Percentiles rank a stretch among this genome's conserved stretches.
phyloP scores from a whole-genome alignment of 495 filamentous ascomycete genomes.

The Penicillium subrubescens region DNA sequence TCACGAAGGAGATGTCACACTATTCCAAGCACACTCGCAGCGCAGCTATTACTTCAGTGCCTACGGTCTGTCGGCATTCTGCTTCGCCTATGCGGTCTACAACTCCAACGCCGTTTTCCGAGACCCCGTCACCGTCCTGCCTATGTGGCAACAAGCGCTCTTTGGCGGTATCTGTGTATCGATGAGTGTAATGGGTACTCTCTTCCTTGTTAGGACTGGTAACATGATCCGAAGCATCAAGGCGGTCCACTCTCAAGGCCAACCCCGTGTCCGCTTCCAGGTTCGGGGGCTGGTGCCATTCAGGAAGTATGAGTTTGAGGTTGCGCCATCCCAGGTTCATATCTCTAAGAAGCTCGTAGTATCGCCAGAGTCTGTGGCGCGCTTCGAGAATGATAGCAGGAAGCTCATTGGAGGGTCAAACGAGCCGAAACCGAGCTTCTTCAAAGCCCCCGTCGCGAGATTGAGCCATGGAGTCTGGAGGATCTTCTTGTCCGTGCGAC shows the following conservation, averaged over 20 bases:
- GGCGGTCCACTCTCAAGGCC: conserved; percentile 35
- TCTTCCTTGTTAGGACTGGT: conserved; percentile 41
- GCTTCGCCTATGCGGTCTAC: conserved; percentile 57
- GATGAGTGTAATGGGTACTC: conserved; percentile 47
- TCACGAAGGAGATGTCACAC: conserved; percentile 41
- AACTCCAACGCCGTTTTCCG: conserved; percentile 51
- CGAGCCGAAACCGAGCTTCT: conserved; percentile 28
- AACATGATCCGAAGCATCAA: conserved; percentile 39
- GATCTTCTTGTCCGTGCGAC: conserved; percentile 42
- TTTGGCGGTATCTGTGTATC: conserved; percentile 45
- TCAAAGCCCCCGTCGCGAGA: conserved; percentile 42
- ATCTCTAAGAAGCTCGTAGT: conserved; percentile 28
- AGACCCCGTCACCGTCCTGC: conserved; percentile 35
- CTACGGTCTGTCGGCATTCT: conserved; percentile 58
- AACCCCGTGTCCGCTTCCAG: conserved; percentile 36
- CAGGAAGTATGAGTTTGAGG: conserved; percentile 40
- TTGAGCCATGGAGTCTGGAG: conserved; percentile 38
- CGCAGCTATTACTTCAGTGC: conserved; percentile 57
- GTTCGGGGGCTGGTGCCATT: conserved; percentile 49
- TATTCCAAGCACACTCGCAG: conserved; percentile 67
- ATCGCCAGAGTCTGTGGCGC: conserved; percentile 24
- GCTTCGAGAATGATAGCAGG: conserved; percentile 24
- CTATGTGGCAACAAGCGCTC: conserved; percentile 43
- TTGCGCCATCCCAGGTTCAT: conserved; percentile 39
- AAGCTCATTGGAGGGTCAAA: conserved; percentile 17